Conservation (phyloP, 2,329 filamentous ascomycete genomes). For the Aspergillus sp. region DNA sequence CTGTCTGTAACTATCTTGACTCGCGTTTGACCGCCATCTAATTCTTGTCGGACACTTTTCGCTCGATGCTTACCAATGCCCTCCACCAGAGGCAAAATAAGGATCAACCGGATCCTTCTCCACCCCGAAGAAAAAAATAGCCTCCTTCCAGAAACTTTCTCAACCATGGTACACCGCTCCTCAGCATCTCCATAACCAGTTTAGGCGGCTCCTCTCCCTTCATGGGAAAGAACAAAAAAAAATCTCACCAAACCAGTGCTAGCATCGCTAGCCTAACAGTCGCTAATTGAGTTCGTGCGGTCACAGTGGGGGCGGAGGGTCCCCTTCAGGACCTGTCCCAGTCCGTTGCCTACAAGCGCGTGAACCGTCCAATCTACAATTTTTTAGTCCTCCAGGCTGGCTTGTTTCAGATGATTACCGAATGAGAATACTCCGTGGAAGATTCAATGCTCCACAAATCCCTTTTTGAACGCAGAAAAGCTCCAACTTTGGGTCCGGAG, state of each 20-base stretch:
- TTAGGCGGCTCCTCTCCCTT: not conserved
- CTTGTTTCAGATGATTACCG: not conserved
- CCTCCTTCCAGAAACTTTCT: constrained; percentile 16
- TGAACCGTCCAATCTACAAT: not conserved
- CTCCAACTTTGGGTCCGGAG: not conserved
- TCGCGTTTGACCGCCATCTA: not conserved
- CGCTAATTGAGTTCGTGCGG: not conserved
- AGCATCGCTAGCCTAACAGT: not conserved
- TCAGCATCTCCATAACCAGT: constrained; percentile 5
- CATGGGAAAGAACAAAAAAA: not conserved
- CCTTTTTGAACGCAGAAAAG: not conserved
- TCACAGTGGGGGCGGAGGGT: not conserved
- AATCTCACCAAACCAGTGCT: not conserved
- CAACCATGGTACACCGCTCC: constrained; percentile 19
- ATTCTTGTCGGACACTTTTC: not conserved
- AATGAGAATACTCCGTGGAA: not conserved
- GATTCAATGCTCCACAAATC: not conserved
- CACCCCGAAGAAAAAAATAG: constrained; percentile 10
- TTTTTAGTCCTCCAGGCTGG: not conserved
- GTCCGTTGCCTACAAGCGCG: not conserved
- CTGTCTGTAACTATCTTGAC: not conserved
- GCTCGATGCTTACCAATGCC: not conserved
- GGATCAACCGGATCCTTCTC: constrained; percentile 16
- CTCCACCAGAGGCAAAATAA: constrained; percentile 9
- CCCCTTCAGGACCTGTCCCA: not conserved